Base-by-base conservation (phyloP, 148 eudicot species). In the Persicaria tinctoria region DNA sequence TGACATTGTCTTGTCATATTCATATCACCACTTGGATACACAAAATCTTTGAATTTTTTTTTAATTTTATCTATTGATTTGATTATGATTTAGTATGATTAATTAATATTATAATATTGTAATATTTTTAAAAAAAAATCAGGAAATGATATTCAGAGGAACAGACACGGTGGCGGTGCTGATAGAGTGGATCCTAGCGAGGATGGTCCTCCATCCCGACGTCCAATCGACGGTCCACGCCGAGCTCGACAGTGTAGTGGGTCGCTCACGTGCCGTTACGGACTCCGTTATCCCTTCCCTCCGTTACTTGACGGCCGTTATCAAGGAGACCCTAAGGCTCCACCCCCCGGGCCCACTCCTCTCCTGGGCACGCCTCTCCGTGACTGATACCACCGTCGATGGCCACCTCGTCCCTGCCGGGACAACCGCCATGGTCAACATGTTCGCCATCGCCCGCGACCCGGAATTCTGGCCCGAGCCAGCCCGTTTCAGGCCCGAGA, bases 271-370 rank as follows among this genome's bases (percentile, higher is more conserved):
- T 79, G 82, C 82, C 12, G 86, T 85, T 0, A 56, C 70, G 5
- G 95, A 90, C 46, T 62, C 83, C 18, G 89, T 86, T 45, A 16
- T 83, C 46, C 18, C 82, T 4, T 74, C 82, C 12, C 7, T 70
- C 2, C 0, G 1, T 46, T 85, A 88, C 75, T 46, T 90, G 51
- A 74, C 87, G 59, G 95, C 92, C 16, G 84, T 90, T 73, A 80
- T 88, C 51, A 88, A 90, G 74, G 92, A 90, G 78, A 90, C 85
- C 5, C 76, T 90, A 0, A 77, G 95, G 78, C 64, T 90, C 50
- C 95, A 90, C 54, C 95, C 95, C 0, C 95, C 95, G 4, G 95
- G 95, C 75, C 95, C 95, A 72, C 85, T 90, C 0, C 87, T 90
- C 17, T 90, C 95, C 0, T 90, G 95, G 95, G 83, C 95, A 54